Percentiles rank a stretch among this genome's conserved stretches.
These are phyloP conservation scores for Mycena amicta DNA, from an alignment of 768 basidiomycete species.

Conservation along the genomic window DNA sequence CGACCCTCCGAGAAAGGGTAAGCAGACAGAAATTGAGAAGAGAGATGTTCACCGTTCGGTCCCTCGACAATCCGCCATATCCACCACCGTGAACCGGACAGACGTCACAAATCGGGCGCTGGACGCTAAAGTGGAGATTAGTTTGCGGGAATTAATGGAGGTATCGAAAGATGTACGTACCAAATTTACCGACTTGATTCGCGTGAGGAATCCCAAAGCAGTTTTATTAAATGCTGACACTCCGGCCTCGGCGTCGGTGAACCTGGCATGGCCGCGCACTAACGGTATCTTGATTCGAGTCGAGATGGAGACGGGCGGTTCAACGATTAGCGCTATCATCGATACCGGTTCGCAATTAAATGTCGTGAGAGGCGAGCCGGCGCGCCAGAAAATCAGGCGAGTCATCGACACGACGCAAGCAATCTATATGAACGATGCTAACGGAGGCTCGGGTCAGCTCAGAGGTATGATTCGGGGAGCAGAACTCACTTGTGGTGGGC, in stretches of 20 bases:
- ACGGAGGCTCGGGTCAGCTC: neutral
- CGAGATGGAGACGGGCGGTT: neutral
- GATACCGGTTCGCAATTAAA: neutral
- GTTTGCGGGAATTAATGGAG: slow-evolving; percentile 2
- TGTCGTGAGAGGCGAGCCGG: neutral
- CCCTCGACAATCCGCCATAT: neutral
- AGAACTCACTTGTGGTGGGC: neutral
- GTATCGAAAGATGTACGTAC: slow-evolving; percentile 9
- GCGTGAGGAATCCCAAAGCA: neutral
- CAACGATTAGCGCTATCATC: neutral
- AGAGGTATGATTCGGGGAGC: neutral
- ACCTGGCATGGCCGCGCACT: neutral
- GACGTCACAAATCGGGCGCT: neutral
- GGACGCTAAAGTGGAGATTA: neutral
- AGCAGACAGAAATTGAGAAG: neutral
- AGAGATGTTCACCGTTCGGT: neutral
- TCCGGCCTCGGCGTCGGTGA: neutral
- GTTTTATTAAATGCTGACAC: neutral
- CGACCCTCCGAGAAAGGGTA: neutral
- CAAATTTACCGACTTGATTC: slow-evolving; percentile 1
- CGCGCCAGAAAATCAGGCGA: neutral
- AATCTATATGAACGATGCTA: neutral
- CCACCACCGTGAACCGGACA: neutral
- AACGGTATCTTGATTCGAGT: slow-evolving; percentile 4
- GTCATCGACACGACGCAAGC: neutral